Conservation (phyloP, 2,329 filamentous ascomycete genomes). For the Neofusicoccum kwambonambiense region DNA sequence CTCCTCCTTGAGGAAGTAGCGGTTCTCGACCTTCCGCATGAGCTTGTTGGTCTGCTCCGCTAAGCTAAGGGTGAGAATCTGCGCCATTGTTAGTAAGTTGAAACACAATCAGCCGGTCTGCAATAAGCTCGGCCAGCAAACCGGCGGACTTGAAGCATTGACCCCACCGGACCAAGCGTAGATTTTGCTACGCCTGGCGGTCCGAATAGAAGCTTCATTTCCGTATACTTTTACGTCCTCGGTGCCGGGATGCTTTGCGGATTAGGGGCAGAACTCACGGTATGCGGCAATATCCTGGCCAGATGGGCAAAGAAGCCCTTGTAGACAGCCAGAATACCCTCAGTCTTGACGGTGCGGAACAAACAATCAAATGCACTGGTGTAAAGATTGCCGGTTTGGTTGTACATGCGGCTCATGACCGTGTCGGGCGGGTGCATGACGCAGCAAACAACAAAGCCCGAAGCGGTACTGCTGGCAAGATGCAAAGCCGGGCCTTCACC, state of each 20-base stretch:
- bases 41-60: slow-evolving; percentile 97
- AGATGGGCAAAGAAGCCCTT: slow-evolving; percentile 97
- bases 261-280: slow-evolving; percentile 47
- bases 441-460: slow-evolving; percentile 93
- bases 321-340: slow-evolving; percentile 90
- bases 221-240: background rate
- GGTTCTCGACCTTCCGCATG: slow-evolving; percentile 73
- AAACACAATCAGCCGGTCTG: background rate
- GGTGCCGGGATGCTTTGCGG: background rate
- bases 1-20: slow-evolving; percentile 50
- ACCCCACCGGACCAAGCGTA: background rate
- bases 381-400: slow-evolving; percentile 98
- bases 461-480: slow-evolving; percentile 81
- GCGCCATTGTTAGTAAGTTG: background rate
- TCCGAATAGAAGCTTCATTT: background rate
- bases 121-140: too few species aligned
- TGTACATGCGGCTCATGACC: slow-evolving; percentile 98
- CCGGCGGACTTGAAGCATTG: background rate
- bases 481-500: slow-evolving; percentile 88
- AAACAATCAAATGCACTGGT: slow-evolving; percentile 89
- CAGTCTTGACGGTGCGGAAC: slow-evolving; percentile 83
- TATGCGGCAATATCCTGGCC: slow-evolving; percentile 91
- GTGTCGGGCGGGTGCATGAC: slow-evolving; percentile 99
- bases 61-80: slow-evolving; percentile 85
- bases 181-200: background rate